A percentile compares a stretch with the other conserved stretches of the same genome.
phyloP scores from a whole-genome alignment of 805 yeast genomes.

The Nakazawaea ishiwadae region DNA sequence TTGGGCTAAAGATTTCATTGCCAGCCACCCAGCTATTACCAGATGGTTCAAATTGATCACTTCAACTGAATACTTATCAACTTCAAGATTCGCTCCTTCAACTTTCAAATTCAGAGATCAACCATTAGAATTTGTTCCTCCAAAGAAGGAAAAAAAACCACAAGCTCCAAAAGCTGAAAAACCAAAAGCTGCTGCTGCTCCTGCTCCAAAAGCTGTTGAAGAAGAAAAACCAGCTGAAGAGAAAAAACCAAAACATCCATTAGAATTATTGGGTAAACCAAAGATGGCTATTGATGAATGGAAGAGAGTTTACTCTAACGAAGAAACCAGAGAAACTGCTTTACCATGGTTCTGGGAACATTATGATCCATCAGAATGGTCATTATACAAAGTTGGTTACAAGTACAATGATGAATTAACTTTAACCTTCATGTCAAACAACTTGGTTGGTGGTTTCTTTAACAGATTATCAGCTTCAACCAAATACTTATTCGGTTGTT shows the following conservation, averaged over 20 bases:
- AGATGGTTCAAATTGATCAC: conserved; percentile 40
- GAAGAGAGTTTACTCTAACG: conserved; percentile 87
- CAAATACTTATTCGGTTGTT: conserved; percentile 81
- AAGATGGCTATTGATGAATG: conserved; percentile 69
- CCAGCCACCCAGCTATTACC: conserved; percentile 40
- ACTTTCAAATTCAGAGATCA: conserved; percentile 52
- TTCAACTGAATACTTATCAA: conserved; percentile 34
- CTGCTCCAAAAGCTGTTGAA: conserved; percentile 15
- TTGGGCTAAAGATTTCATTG: conserved; percentile 48
- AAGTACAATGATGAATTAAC: conserved; percentile 91
- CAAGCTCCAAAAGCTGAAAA: conserved; percentile 19
- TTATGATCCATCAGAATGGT: conserved; percentile 82
- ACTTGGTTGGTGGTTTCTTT: conserved; percentile 89
- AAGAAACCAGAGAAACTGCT: conserved; percentile 82
- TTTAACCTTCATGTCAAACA: conserved; percentile 88
- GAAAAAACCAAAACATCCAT: conserved; percentile 79
- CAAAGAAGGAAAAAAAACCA: conserved; percentile 35
- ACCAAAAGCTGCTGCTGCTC: conserved; percentile 26
- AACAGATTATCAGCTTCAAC: conserved; percentile 79
- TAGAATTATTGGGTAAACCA: conserved; percentile 66
- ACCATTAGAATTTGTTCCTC: conserved; percentile 64
- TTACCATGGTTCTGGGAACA: conserved; percentile 94
- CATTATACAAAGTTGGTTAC: conserved; percentile 84
- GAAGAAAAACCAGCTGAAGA: conserved; percentile 5
- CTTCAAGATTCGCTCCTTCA: conserved; percentile 42